Evolutionary conservation across 176 grass and related monocot species (phyloP), one percentile per base, ranked within the genome.

Genomic region (Raddia guianensis): DNA sequence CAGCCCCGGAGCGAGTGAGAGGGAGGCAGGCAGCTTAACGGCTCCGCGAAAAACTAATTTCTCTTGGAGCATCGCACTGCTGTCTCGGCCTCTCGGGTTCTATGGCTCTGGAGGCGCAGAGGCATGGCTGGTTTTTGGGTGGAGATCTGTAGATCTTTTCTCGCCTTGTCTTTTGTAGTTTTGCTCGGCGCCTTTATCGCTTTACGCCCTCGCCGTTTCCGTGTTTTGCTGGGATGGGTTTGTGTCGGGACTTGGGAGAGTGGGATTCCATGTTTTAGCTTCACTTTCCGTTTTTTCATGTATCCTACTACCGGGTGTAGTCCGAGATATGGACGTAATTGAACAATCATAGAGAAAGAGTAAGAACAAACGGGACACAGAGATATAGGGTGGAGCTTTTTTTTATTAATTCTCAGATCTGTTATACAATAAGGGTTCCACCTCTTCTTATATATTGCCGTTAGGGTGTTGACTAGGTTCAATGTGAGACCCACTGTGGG

Each of bases 181-280:
- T 71, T 37, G 10, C 12, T 35, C 8, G 15, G 5, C 5, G 69
- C 35, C 27, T 67, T 72, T 65, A 67, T 40, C 19, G 49, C 27
- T 43, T 50, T 63, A 70, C 16, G 58, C 72, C 72, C 78, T 77
- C 65, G 8, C 47, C 9, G 48, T 87, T 86, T 72, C 65, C 73
- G 18, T 73, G 68, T 79, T 61, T 83, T 79, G 68, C 9, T 68
- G 35, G 12, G 54, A n/a, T 50, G 49, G 67, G 65, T 67, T 54
- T 61, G 27, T 27, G 27, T 27, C 27, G 27, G 27, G 27, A 27
- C 37, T 40, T 5, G 37, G 37, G 37, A 40, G 1, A 1, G 37
- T 1, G 37, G 37, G 37, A 1, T 40, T 40, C 4, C 37, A 27
- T 5, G 4, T 2, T 40, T 40, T 40, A 40, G 37, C 37, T 40